Percentiles rank a stretch among this genome's conserved stretches.
phyloP scores from a whole-genome alignment of 306 rosid species.

The Fragaria vesca region DNA sequence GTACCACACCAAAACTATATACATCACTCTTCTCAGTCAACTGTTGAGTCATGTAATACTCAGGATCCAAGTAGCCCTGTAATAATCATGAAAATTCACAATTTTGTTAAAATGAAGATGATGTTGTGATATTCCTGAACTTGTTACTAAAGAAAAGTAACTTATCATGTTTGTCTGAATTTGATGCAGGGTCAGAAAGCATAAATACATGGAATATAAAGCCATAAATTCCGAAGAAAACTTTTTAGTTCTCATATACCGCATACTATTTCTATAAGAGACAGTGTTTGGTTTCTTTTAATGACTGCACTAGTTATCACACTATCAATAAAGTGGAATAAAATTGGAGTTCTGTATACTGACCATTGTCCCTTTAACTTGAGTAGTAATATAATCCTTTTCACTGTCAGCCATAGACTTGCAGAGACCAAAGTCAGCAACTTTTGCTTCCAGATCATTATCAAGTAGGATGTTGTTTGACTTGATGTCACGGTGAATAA shows the following conservation, averaged over 20 bases:
- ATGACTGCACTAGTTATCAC: not conserved
- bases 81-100: conserved; percentile 4
- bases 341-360: conserved; percentile 8
- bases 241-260: not conserved
- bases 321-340: not conserved
- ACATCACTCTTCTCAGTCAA: conserved; percentile 80
- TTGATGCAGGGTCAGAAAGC: not conserved
- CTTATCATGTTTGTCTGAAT: not conserved
- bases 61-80: conserved; percentile 74
- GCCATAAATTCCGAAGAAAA: not conserved
- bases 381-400: conserved; percentile 56
- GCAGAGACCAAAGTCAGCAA: conserved; percentile 83
- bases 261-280: not conserved
- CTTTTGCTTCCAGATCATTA: conserved; percentile 63
- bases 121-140: not conserved
- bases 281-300: not conserved
- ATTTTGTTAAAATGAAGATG: not conserved
- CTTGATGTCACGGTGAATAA: conserved; percentile 80
- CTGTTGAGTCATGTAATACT: conserved; percentile 45
- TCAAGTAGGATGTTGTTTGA: conserved; percentile 75
- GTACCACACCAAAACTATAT: conserved; percentile 69
- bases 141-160: not conserved
- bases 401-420: conserved; percentile 57
- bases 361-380: conserved; percentile 82
- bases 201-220: not conserved